A percentile compares a stretch with the other conserved stretches of the same genome.
These are phyloP conservation scores for Cryoendolithus antarcticus DNA, from an alignment of 2,329 filamentous ascomycete species.

Conservation along the genomic window DNA sequence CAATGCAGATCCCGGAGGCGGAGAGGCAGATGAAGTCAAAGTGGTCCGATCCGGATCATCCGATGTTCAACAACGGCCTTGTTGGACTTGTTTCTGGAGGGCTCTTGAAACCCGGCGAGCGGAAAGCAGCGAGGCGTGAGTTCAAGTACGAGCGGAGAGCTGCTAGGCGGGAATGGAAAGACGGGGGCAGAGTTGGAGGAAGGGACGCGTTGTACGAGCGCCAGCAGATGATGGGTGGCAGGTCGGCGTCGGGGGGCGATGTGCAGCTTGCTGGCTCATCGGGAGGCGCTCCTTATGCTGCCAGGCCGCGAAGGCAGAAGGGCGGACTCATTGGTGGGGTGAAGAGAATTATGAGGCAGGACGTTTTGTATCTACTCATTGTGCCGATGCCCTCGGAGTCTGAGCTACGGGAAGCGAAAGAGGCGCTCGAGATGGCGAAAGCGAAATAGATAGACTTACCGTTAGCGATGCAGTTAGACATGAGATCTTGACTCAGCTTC, in stretches of 20 bases:
- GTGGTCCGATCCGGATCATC: constrained; percentile 40
- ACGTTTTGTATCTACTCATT: constrained; percentile 40
- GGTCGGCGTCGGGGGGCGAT: too few relatives aligned
- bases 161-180: constrained; percentile 6
- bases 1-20: constrained; percentile 23
- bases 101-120: constrained; percentile 19
- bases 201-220: constrained; percentile 5
- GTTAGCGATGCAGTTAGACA: too few relatives aligned
- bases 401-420: constrained; percentile 25
- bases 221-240: background rate
- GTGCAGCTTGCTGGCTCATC: too few relatives aligned
- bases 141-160: constrained; percentile 8
- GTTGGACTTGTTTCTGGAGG: constrained; percentile 37
- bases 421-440: constrained; percentile 5
- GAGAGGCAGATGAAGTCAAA: constrained; percentile 32
- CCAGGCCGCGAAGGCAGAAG: background rate
- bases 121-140: constrained; percentile 1
- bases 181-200: constrained; percentile 1
- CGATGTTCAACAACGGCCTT: constrained; percentile 37
- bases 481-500: too few relatives aligned
- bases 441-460: background rate
- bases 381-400: constrained; percentile 37
- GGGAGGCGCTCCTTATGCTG: too few relatives aligned
- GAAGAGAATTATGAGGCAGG: constrained; percentile 18
- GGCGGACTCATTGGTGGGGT: constrained; percentile 6